These are phyloP conservation scores for Volutella citrinella DNA, from an alignment of 2,329 filamentous ascomycete genomes.

Conservation along the genomic window DNA sequence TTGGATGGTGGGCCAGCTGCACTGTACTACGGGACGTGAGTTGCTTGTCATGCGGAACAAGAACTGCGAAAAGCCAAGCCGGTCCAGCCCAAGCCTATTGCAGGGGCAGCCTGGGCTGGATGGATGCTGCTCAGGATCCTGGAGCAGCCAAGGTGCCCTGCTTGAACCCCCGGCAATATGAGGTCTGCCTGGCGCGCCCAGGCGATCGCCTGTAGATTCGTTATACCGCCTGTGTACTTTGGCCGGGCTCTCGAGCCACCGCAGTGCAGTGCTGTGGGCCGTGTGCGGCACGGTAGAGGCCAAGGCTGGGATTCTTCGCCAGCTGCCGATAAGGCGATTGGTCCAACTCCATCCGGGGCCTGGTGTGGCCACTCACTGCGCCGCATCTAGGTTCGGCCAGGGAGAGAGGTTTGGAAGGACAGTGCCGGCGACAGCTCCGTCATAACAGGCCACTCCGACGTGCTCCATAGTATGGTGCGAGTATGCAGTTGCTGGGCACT, in stretches of 20 bases:
- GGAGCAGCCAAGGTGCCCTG: too few species aligned
- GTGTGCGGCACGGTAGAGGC: slow-evolving; percentile 19
- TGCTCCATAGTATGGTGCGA: too few species aligned
- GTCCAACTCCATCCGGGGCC: slow-evolving; percentile 7
- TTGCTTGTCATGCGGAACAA: slow-evolving; percentile 14
- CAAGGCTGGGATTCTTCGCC: slow-evolving; percentile 21
- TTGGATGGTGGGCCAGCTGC: slow-evolving; percentile 11
- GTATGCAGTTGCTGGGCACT: too few species aligned
- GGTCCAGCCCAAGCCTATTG: slow-evolving; percentile 22
- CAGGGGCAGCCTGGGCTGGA: too few species aligned
- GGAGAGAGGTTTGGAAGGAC: slow-evolving; percentile 5
- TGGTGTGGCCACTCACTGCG: slow-evolving; percentile 15
- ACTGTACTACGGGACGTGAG: too few species aligned
- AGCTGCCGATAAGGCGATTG: slow-evolving; percentile 30
- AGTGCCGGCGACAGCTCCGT: slow-evolving; percentile 19
- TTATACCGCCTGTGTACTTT: too few species aligned
- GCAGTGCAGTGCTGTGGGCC: too few species aligned
- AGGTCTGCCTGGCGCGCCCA: slow-evolving; percentile 9
- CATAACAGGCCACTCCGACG: slow-evolving; percentile 18
- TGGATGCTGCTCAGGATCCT: too few species aligned
- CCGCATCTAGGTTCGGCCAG: slow-evolving; percentile 11
- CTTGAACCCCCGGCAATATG: too few species aligned
- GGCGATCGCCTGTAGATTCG: too few species aligned
- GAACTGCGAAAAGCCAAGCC: slow-evolving; percentile 16
- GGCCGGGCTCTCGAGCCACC: too few species aligned